Evolutionary conservation across 768 basidiomycete species (phyloP).

Genomic region (Paxillus involutus): DNA sequence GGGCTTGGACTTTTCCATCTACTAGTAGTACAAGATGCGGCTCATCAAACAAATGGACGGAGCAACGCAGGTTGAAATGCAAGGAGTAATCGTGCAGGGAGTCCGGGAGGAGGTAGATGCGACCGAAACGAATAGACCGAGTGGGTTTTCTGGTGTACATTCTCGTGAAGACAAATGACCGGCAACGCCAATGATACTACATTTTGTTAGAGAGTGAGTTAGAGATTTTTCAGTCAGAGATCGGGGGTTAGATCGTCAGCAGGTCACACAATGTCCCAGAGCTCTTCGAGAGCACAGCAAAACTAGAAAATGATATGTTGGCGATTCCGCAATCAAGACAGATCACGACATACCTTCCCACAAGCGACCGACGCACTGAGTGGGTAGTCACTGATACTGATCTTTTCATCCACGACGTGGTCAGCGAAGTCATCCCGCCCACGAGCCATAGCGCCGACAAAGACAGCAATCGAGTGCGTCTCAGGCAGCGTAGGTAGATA

Average conservation of each 20-base stretch:
- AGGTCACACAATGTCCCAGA: slow-evolving; percentile 85
- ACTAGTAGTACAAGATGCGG: slow-evolving; percentile 29
- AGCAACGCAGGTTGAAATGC: slow-evolving; percentile 36
- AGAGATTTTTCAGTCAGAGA: background rate
- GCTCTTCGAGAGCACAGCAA: slow-evolving; percentile 88
- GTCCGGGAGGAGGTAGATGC: slow-evolving; percentile 3
- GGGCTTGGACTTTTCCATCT: slow-evolving; percentile 25
- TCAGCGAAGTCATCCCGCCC: slow-evolving; percentile 98
- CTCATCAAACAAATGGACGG: slow-evolving; percentile 15
- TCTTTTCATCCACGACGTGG: slow-evolving; percentile 91
- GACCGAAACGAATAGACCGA: slow-evolving; percentile 6
- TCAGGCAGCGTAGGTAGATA: slow-evolving; percentile 86
- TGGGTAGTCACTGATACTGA: slow-evolving; percentile 92
- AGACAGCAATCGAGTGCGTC: slow-evolving; percentile 89
- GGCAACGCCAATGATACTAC: slow-evolving; percentile 10
- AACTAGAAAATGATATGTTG: slow-evolving; percentile 49
- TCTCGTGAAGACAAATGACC: slow-evolving; percentile 2
- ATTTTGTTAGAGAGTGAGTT: slow-evolving; percentile 5
- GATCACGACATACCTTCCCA: slow-evolving; percentile 72
- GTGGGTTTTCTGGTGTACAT: slow-evolving; percentile 12
- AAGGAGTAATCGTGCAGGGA: slow-evolving; percentile 11
- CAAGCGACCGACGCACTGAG: slow-evolving; percentile 94
- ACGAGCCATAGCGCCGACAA: slow-evolving; percentile 98
- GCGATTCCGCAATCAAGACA: background rate
- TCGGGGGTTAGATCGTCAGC: background rate